Base-by-base conservation (phyloP, 169 alveolate genomes). In the Eimeria nieschulzi region DNA sequence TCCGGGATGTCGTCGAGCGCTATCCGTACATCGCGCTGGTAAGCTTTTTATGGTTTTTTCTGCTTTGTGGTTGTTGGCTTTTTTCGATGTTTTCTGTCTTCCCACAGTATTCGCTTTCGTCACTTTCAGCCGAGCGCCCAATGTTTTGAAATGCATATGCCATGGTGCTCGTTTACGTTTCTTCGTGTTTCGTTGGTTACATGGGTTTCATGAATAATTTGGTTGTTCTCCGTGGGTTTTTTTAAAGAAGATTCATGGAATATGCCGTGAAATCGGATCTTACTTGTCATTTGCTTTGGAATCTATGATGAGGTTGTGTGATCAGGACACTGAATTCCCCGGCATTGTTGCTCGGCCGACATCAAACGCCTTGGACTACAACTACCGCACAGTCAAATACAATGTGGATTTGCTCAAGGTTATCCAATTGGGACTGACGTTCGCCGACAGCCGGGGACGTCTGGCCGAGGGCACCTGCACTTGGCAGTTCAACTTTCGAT, bases 401-500 rank as follows among this genome's bases (percentile, higher is more conserved):
- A 99, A 99, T 95, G 99, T 98, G 46, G 99, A 98, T 91, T 92
- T 97, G 54, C 96, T 98, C 61, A 99, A 98, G 70, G 96, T 99
- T 53, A 99, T 99, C 25, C 99, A 99, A 94, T 93, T 99, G 71
- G 99, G 99, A 25, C 96, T 99, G 33, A 97, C 99, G 46, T 97
- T 99, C 92, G 98, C 99, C 6, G 97, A 98, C 94, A 97, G 97
- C 23, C 95, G 96, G 56, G 99, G 99, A 12, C 96, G 96, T 51
- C 75, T 96, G 63, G 99, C 99, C 33, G 92, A 94, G 51, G 97
- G 95, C 12, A 97, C 95, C 15, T 97, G 99, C 63, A 98, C 99
- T 33, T 98, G 99, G 99, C 99, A 99, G 93, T 99, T 99, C 91
- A 98, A 99, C 96, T 98, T 99, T 92, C 96, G 98, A 87, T 99